These are phyloP conservation scores for Barnettozyma vustinii DNA, from an alignment of 805 yeast genomes.

Conservation along the genomic window DNA sequence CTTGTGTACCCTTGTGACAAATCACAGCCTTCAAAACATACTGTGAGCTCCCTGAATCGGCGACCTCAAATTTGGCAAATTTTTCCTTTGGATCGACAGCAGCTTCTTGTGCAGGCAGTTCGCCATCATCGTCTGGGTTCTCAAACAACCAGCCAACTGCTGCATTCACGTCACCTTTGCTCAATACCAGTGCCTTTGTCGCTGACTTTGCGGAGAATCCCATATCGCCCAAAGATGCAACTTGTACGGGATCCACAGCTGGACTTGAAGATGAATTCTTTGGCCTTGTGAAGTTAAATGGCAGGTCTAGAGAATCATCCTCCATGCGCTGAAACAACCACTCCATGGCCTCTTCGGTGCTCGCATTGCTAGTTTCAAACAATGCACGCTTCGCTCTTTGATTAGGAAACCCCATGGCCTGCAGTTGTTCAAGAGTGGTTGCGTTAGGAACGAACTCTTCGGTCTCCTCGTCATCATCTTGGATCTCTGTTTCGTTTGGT, in stretches of 20 bases:
- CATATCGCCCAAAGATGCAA: conserved; percentile 58
- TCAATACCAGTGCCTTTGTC: conserved; percentile 63
- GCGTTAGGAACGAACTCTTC: conserved; percentile 49
- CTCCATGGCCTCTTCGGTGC: conserved; percentile 73
- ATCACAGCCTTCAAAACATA: conserved; percentile 59
- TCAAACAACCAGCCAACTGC: conserved; percentile 90
- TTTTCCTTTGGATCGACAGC: conserved; percentile 11
- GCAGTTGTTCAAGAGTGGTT: conserved; percentile 47
- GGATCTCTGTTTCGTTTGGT: conserved; percentile 30
- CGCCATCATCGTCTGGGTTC: conserved; percentile 76
- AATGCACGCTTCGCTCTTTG: conserved; percentile 63
- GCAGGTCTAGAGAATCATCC: conserved; percentile 66
- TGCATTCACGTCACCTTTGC: conserved; percentile 56
- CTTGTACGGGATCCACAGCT: conserved; percentile 31
- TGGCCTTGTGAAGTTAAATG: conserved; percentile 15
- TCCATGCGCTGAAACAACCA: conserved; percentile 91
- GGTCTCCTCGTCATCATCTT: conserved; percentile 17
- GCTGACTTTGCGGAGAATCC: conserved; percentile 69
- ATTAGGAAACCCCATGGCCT: conserved; percentile 85
- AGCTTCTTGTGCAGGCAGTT: conserved; percentile 28
- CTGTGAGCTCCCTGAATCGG: conserved; percentile 13
- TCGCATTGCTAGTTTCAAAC: conserved; percentile 52
- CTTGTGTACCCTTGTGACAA: conserved; percentile 82
- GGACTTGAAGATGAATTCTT: conserved; percentile 9
- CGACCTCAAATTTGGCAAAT: conserved; percentile 3